Evolutionary conservation across 225 moss, liverwort and hornwort genomes (phyloP), one percentile per base, ranked within the genome.

Genomic region (Pseudisothecium myosuroides): DNA sequence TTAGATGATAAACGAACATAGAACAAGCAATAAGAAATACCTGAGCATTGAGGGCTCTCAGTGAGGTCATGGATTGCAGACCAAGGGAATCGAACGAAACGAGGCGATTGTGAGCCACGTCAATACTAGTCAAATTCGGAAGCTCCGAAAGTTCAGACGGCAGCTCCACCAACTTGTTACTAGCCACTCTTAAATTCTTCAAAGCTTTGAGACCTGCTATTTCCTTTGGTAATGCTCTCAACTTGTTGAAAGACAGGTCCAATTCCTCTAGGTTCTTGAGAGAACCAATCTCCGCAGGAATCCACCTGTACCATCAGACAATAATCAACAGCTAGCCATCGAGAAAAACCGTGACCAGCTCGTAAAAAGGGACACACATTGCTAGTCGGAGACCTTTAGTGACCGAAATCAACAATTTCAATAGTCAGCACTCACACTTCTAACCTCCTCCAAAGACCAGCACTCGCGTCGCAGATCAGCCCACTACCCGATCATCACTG

Each of bases 201-300:
- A 98, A 91, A 74, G 97, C 91, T 56, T 84, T 94, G 61, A 98
- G 94, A 65, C 95, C 95, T 36, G 93, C 89, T 84, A 98, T 89
- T 88, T 98, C 97, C 89, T 98, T 97, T 19, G 98, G 98, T 85
- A 98, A 83, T 64, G 92, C 91, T 92, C 96, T 98, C 86, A 98
- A 85, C 92, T 98, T 98, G 92, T 98, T 98, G 87, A 98, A 98
- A 24, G 98, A 98, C n/a, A 98, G 89, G 92, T 98, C 97, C 54
- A 98, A 90, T 85, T 98, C 97, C 90, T 98, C 97, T 62, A 98
- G 78, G 85, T 95, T 95, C 85, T 93, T 94, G 68, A 98, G 90
- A 78, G 92, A 90, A 80, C 97, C 97, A 87, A 98, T 96, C 92
- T 98, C 97, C 60, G 95, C 94, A 87, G 97, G 98, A 87, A 98